These are phyloP conservation scores for Vinca major DNA, from an alignment of 305 asterid genomes.

Conservation along the genomic window DNA sequence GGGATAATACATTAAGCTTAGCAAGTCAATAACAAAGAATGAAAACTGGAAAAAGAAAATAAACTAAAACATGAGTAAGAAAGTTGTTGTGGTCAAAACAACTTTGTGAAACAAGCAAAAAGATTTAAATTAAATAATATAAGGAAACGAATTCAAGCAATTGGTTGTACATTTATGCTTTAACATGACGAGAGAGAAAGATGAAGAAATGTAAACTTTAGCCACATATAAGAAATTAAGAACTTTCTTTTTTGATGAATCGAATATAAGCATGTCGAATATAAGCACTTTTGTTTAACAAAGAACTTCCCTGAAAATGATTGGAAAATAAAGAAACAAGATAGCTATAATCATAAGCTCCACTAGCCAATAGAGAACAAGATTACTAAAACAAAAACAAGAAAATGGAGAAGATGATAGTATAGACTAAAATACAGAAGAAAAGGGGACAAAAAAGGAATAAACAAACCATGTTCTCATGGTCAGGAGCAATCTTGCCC, in stretches of 20 bases:
- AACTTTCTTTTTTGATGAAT: not conserved
- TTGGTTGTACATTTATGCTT: too few species aligned
- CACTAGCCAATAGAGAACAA: not conserved
- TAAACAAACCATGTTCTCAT: slow-evolving; percentile 62
- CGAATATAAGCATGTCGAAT: too few species aligned
- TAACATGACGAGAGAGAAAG: too few species aligned
- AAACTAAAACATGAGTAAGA: too few species aligned
- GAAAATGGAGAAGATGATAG: not conserved
- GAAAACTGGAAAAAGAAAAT: too few species aligned
- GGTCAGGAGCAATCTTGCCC: slow-evolving; percentile 84
- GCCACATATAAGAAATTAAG: not conserved
- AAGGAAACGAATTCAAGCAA: too few species aligned
- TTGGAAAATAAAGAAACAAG: not conserved
- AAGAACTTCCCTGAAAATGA: not conserved
- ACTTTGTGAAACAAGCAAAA: too few species aligned
- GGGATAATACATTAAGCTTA: too few species aligned
- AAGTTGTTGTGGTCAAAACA: too few species aligned
- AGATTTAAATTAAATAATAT: too few species aligned
- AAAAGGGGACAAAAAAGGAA: not conserved
- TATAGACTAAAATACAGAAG: not conserved
- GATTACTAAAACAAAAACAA: not conserved
- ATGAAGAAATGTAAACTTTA: not conserved
- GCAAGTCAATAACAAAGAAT: too few species aligned
- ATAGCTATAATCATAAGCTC: not conserved
- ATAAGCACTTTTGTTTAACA: not conserved